Evolutionary conservation across 2,329 filamentous ascomycete genomes (phyloP), one percentile per base, ranked within the genome.

Genomic region (Elsinoe perseae): DNA sequence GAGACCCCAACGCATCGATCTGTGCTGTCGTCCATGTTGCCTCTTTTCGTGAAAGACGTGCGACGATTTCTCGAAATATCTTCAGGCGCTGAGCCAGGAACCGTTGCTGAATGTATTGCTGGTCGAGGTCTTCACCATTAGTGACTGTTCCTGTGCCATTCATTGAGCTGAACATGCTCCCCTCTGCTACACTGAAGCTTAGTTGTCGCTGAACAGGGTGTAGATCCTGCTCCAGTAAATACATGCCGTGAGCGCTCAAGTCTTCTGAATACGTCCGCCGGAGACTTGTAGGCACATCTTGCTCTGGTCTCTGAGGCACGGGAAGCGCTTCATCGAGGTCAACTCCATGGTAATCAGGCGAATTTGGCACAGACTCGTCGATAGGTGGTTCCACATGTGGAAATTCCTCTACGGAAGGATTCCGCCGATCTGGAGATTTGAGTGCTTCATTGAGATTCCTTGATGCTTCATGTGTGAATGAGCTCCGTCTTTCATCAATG

Each of bases 141-240:
- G 16, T 28, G 32, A 61, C 30, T 16, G 59, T 40, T 12, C 58
- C 18, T 9, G 20, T n/a, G 16, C 6, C 12, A 18, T 34, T 23
- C 6, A 28, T 73, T 86, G 86, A 90, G 14, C 72, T 75, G 1
- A 90, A 72, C 6, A 91, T 72, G n/a, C 83, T 86, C 59, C 89
- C 85, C 70, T 88, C 86, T 1, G 85, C 87, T 43, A 85, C 78
- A 57, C 84, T 83, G 67, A 91, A 91, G 3, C 86, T 90, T 60
- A 91, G 76, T 42, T 86, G 80, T 1, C 86, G 82, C 1, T 86
- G 81, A 80, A 84, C 88, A 8, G 32, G 12, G 27, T 14, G 25
- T 25, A 27, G 2, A 30, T 23, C 2, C 9, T 50, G 20, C n/a
- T 27, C 21, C 40, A 42, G 10, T 20, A 8, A 25, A 3, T 50